phyloP scores from a whole-genome alignment of 2,329 filamentous ascomycete species.

The Fusarium tuaranense region DNA sequence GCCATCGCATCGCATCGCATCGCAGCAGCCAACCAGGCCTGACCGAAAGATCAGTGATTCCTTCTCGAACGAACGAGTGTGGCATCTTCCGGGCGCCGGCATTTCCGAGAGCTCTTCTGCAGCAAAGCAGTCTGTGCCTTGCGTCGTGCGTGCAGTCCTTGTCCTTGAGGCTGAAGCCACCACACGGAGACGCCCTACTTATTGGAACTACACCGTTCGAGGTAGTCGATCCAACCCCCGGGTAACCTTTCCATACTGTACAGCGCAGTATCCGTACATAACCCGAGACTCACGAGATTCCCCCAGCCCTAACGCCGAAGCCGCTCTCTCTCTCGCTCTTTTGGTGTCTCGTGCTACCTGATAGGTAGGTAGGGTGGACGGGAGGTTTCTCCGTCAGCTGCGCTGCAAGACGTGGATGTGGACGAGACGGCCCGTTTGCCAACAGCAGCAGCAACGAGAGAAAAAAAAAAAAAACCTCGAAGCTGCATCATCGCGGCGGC shows the following conservation, averaged over 20 bases:
- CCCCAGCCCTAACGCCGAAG: constrained; percentile 4
- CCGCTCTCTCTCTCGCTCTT: background rate
- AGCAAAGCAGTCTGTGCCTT: constrained; percentile 2
- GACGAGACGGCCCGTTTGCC: constrained; percentile 35
- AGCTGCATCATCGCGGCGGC: constrained; percentile 2
- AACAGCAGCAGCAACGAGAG: background rate
- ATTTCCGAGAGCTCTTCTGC: constrained; percentile 3
- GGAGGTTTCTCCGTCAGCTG: constrained; percentile 17
- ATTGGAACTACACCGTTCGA: constrained; percentile 16
- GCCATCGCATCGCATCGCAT: background rate
- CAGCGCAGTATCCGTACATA: background rate
- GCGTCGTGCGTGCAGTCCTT: constrained; percentile 1
- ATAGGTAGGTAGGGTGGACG: constrained; percentile 9
- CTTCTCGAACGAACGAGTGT: constrained; percentile 17
- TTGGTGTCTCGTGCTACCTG: background rate
- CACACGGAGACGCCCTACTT: constrained; percentile 24
- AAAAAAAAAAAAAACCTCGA: background rate
- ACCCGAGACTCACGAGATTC: constrained; percentile 16
- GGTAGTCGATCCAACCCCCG: constrained; percentile 14
- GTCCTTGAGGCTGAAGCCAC: constrained; percentile 29
- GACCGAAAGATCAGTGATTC: constrained; percentile 1
- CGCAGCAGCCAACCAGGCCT: background rate
- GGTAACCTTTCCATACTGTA: background rate
- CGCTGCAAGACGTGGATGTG: constrained; percentile 11
- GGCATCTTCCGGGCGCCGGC: constrained; percentile 8